These are phyloP conservation scores for Xylaria scruposa DNA, from an alignment of 495 filamentous ascomycete species.

Conservation along the genomic window DNA sequence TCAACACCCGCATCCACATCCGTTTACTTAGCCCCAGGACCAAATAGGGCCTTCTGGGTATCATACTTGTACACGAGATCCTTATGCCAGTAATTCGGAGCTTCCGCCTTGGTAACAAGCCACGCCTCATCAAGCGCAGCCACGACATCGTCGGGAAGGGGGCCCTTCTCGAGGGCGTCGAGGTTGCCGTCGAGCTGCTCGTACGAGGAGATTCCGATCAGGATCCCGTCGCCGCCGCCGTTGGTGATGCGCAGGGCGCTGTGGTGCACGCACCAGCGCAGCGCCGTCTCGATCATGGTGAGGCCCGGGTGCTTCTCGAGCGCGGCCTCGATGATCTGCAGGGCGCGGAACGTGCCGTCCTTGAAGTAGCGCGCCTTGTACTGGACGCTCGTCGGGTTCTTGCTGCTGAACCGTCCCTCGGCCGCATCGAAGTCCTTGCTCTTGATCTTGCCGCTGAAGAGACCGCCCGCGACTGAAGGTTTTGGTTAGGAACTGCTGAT, in stretches of 20 bases:
- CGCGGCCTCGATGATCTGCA: conserved; percentile 75
- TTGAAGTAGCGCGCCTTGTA: conserved; percentile 86
- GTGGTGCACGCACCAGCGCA: conserved; percentile 84
- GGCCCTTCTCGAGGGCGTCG: conserved; percentile 80
- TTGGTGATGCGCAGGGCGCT: conserved; percentile 72
- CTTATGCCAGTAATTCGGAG: conserved; percentile 76
- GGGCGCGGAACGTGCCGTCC: conserved; percentile 76
- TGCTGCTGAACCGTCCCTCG: conserved; percentile 69
- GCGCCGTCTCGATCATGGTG: conserved; percentile 80
- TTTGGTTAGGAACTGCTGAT: neutral
- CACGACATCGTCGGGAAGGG: conserved; percentile 84
- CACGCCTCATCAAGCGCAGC: conserved; percentile 81
- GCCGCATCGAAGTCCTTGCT: conserved; percentile 65
- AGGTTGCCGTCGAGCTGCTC: conserved; percentile 80
- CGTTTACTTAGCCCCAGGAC: conserved; percentile 41
- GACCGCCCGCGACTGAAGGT: conserved; percentile 65
- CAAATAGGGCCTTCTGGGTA: conserved; percentile 70
- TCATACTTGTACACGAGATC: conserved; percentile 79
- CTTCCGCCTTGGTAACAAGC: conserved; percentile 68
- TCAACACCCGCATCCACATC: neutral
- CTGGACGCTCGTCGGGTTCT: conserved; percentile 56
- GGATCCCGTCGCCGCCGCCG: conserved; percentile 78
- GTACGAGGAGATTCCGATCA: conserved; percentile 79
- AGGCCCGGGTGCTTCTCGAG: conserved; percentile 72
- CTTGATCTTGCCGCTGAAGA: conserved; percentile 89